phyloP scores from a whole-genome alignment of 1,139 yeast genomes.

The Tardiomyces digboiensis region DNA sequence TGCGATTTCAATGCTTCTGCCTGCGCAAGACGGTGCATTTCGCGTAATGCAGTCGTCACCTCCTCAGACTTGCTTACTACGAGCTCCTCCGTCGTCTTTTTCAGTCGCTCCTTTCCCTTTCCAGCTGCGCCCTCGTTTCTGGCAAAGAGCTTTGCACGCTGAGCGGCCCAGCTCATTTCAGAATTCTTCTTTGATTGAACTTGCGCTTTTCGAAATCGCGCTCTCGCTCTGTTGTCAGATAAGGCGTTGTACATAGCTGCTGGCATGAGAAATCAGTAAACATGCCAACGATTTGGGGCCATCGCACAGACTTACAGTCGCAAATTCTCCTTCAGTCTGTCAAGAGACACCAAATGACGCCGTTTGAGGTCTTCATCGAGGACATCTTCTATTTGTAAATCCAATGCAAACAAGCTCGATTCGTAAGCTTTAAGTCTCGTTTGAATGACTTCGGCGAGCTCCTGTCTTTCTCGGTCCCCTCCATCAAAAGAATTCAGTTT shows the following conservation, averaged over 20 bases:
- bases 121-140: conserved; percentile 2
- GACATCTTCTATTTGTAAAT: conserved; percentile 11
- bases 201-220: conserved; percentile 22
- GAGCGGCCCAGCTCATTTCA: conserved; percentile 6
- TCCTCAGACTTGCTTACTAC: conserved; percentile 41
- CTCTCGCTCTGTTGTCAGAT: neutral
- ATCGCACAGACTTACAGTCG: conserved; percentile 14
- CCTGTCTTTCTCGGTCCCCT: conserved; percentile 15
- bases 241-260: too few relatives aligned
- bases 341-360: conserved; percentile 11
- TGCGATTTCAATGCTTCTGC: conserved; percentile 43
- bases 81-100: conserved; percentile 22
- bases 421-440: conserved; percentile 19
- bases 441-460: conserved; percentile 21
- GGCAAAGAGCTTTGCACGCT: conserved; percentile 3
- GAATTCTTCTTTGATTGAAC: conserved; percentile 18
- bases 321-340: conserved; percentile 18
- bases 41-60: conserved; percentile 43
- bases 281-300: neutral
- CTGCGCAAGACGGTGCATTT: conserved; percentile 45
- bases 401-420: conserved; percentile 14
- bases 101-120: conserved; percentile 7
- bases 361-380: conserved; percentile 6
- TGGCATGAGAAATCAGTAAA: neutral
- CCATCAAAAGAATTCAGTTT: conserved; percentile 13